Evolutionary conservation across 352 stramenopile genomes (phyloP).

Genomic region (Globisporangium splendens): DNA sequence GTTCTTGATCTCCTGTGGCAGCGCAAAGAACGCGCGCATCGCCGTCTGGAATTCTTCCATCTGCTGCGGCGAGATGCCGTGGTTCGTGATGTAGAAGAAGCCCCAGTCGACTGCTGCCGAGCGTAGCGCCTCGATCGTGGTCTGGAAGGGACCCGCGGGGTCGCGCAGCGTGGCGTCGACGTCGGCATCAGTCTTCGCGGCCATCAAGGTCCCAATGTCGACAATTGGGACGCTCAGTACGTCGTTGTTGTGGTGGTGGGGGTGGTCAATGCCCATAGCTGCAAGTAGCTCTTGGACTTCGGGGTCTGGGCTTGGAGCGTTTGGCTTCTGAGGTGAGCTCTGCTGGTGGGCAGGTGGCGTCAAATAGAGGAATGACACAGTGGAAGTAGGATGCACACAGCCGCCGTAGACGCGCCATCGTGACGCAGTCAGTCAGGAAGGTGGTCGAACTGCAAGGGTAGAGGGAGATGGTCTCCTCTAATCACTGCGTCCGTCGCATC

Average conservation of each 20-base stretch:
- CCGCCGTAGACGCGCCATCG: too few relatives aligned
- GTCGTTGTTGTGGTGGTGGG: too few relatives aligned
- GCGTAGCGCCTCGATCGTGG: conserved; percentile 40
- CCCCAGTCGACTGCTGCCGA: conserved; percentile 77
- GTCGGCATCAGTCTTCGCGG: conserved; percentile 24
- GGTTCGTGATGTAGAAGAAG: conserved; percentile 92
- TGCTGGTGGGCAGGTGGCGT: too few relatives aligned
- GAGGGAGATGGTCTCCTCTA: too few relatives aligned
- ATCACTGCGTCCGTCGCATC: too few relatives aligned
- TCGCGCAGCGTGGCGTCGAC: conserved; percentile 26
- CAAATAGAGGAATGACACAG: too few relatives aligned
- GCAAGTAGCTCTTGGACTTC: too few relatives aligned
- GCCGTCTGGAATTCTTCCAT: conserved; percentile 58
- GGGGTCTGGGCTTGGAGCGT: background rate
- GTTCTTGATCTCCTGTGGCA: conserved; percentile 58
- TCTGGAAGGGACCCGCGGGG: conserved; percentile 13
- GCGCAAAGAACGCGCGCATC: conserved; percentile 82
- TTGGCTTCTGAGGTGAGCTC: too few relatives aligned
- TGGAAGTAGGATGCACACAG: too few relatives aligned
- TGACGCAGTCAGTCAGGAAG: too few relatives aligned
- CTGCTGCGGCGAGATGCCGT: conserved; percentile 58
- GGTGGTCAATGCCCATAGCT: too few relatives aligned
- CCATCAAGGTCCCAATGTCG: conserved; percentile 49
- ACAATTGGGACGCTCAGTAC: conserved; percentile 32
- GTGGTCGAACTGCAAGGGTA: too few relatives aligned